These are phyloP conservation scores for Suillus bovinus DNA, from an alignment of 768 basidiomycete species.

Conservation along the genomic window DNA sequence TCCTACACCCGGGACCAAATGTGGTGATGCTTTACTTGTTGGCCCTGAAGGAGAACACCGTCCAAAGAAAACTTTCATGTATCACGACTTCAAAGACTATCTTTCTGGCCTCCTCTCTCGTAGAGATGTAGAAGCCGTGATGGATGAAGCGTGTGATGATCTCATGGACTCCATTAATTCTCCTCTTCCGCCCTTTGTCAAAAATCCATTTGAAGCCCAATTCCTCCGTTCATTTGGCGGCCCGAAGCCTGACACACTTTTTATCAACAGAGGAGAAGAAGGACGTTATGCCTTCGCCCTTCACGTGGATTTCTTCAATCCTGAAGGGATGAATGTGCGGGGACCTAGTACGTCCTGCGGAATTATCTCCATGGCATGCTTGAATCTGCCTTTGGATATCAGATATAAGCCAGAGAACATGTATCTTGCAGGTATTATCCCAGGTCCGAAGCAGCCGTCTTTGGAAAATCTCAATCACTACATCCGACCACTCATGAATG, in stretches of 20 bases:
- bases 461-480: too few species aligned
- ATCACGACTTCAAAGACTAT: constrained; percentile 10
- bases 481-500: constrained; percentile 6
- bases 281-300: constrained; percentile 33
- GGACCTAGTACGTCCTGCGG: too few species aligned
- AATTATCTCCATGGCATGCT: too few species aligned
- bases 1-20: neutral
- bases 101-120: neutral
- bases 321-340: too few species aligned
- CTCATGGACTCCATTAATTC: neutral
- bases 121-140: neutral
- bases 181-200: constrained; percentile 6
- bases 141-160: constrained; percentile 1
- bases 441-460: too few species aligned
- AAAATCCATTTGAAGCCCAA: neutral
- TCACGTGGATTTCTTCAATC: constrained; percentile 9
- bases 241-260: neutral
- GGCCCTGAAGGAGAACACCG: neutral
- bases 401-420: too few species aligned
- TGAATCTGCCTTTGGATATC: too few species aligned
- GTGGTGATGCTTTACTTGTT: neutral
- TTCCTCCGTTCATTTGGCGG: too few species aligned
- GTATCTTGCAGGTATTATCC: too few species aligned
- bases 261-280: constrained; percentile 13
- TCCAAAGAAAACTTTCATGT: constrained; percentile 1